Evolutionary conservation across 2,329 filamentous ascomycete genomes (phyloP).

Genomic region (Arthrobotrys iridis): DNA sequence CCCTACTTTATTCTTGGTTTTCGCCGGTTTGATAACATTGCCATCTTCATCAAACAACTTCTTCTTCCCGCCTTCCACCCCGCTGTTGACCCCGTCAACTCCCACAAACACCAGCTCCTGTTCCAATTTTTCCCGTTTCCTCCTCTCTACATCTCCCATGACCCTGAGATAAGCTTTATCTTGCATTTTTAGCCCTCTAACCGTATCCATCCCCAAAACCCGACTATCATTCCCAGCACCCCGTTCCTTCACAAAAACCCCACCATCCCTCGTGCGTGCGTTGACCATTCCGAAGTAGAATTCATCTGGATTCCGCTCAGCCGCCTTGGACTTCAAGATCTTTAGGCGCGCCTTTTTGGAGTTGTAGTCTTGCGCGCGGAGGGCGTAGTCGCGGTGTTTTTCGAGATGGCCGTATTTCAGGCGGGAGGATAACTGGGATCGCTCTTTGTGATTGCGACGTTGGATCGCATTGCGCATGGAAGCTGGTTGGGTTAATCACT

Average conservation of each 20-base stretch:
- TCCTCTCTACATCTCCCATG: conserved; percentile 69
- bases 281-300: conserved; percentile 76
- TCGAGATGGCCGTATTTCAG: conserved; percentile 89
- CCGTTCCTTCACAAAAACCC: conserved; percentile 64
- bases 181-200: conserved; percentile 74
- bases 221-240: conserved; percentile 56
- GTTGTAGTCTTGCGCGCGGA: conserved; percentile 73
- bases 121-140: conserved; percentile 69
- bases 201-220: conserved; percentile 67
- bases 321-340: conserved; percentile 70
- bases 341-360: conserved; percentile 72
- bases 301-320: conserved; percentile 76
- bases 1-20: conserved; percentile 2
- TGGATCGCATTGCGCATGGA: conserved; percentile 73
- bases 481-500: conserved; percentile 63
- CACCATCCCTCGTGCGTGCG: conserved; percentile 69
- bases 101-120: conserved; percentile 66
- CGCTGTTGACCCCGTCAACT: conserved; percentile 53
- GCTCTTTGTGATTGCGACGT: conserved; percentile 86
- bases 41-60: conserved; percentile 60
- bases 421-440: conserved; percentile 84
- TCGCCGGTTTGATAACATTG: conserved; percentile 50
- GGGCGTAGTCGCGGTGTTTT: conserved; percentile 75
- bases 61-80: conserved; percentile 57
- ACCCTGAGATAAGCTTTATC: conserved; percentile 73